A percentile compares a stretch with the other conserved stretches of the same genome.
These are phyloP conservation scores for Sporothrix variecibatus DNA, from an alignment of 2,329 filamentous ascomycete species.

Conservation along the genomic window DNA sequence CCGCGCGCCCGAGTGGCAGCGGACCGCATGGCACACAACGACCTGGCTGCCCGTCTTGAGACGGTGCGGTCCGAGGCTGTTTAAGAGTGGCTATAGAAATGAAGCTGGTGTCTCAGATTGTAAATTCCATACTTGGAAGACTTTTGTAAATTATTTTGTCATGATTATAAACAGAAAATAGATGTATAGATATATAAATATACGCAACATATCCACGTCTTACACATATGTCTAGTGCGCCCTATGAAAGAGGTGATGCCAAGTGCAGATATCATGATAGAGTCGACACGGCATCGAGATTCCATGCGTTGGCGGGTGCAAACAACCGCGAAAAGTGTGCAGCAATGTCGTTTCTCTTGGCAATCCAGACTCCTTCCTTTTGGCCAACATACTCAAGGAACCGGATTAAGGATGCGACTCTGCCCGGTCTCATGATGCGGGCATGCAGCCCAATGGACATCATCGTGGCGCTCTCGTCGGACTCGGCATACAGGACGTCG, in stretches of 20 bases:
- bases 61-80: not conserved
- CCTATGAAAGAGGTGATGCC: no score
- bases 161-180: no score
- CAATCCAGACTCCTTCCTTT: constrained; percentile 25
- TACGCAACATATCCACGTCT: not conserved
- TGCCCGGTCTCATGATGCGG: constrained; percentile 26
- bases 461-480: constrained; percentile 24
- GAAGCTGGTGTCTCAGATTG: not conserved
- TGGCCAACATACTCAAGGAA: constrained; percentile 23
- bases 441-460: constrained; percentile 27
- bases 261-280: not conserved
- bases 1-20: not conserved
- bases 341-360: constrained; percentile 25
- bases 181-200: not conserved
- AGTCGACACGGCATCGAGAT: not conserved
- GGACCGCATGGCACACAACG: not conserved
- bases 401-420: constrained; percentile 21
- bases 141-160: no score
- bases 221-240: no score
- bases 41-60: not conserved
- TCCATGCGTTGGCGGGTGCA: constrained; percentile 22
- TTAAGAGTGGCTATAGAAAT: not conserved
- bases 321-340: constrained; percentile 16
- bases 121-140: no score
- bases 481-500: constrained; percentile 25